Evolutionary conservation across 2,329 filamentous ascomycete genomes (phyloP).

Genomic region (Fusarium aywerte): DNA sequence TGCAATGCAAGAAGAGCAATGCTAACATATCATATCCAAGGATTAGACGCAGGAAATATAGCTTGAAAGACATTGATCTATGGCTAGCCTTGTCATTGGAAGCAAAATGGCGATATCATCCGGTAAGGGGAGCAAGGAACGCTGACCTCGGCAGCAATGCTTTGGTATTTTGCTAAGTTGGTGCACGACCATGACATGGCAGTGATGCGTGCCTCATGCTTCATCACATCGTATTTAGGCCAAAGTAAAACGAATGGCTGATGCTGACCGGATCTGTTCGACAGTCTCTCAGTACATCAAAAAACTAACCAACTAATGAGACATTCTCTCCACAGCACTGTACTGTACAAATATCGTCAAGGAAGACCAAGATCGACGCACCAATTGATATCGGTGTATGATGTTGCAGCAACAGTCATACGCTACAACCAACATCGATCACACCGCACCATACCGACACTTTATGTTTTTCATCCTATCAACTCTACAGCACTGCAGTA

Average conservation of each 20-base stretch:
- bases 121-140: background rate
- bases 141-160: background rate
- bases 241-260: background rate
- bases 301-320: constrained; percentile 13
- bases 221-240: background rate
- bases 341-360: background rate
- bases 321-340: background rate
- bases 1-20: background rate
- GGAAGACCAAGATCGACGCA: background rate
- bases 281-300: background rate
- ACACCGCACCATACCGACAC: constrained; percentile 42
- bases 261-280: constrained; percentile 1
- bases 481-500: background rate
- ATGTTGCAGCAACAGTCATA: constrained; percentile 8
- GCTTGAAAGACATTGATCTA: background rate
- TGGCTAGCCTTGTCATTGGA: background rate
- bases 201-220: constrained; percentile 1
- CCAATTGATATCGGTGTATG: background rate
- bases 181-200: background rate
- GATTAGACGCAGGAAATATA: background rate
- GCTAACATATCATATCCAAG: background rate
- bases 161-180: background rate
- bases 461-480: constrained; percentile 1
- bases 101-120: background rate
- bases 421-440: constrained; percentile 15